Percentiles rank a stretch among this genome's conserved stretches.
These are phyloP conservation scores for Aureobasidium sp. DNA, from an alignment of 2,329 filamentous ascomycete genomes.

Conservation along the genomic window DNA sequence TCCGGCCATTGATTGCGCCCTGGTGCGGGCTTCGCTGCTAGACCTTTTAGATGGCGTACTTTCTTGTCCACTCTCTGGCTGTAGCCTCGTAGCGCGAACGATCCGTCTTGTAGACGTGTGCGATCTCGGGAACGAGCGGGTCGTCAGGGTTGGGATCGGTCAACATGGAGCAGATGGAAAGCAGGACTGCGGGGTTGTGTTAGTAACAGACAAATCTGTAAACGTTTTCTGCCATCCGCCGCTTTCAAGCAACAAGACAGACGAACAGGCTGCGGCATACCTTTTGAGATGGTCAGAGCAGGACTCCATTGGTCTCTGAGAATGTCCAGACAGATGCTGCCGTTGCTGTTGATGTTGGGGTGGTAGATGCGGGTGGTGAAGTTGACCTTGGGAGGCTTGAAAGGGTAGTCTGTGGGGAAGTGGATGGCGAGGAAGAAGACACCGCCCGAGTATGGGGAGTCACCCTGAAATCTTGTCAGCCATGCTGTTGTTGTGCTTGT, in stretches of 20 bases:
- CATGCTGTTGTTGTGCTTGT: neutral
- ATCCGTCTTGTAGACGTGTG: constrained; percentile 99
- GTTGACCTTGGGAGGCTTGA: constrained; percentile 99
- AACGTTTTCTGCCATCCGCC: neutral
- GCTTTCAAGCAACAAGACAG: neutral
- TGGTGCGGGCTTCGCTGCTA: neutral
- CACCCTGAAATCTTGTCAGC: constrained; percentile 50
- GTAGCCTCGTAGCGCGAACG: constrained; percentile 92
- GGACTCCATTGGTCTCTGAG: constrained; percentile 99
- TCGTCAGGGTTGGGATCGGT: constrained; percentile 99
- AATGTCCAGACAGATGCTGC: constrained; percentile 98
- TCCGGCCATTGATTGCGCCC: neutral
- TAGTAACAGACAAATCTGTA: constrained; percentile 13
- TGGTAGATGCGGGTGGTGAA: constrained; percentile 99
- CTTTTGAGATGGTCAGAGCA: constrained; percentile 96
- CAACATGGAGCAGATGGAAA: constrained; percentile 99
- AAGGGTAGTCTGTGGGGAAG: constrained; percentile 99
- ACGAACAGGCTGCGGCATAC: constrained; percentile 37
- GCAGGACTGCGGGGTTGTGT: constrained; percentile 55
- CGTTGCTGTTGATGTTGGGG: constrained; percentile 99
- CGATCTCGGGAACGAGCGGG: constrained; percentile 96
- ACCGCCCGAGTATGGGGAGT: constrained; percentile 95
- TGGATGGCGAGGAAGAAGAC: constrained; percentile 99
- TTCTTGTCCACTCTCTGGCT: constrained; percentile 95
- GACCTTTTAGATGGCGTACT: constrained; percentile 76